These are phyloP conservation scores for Fraxinus velutina DNA, from an alignment of 305 asterid species.

Conservation along the genomic window DNA sequence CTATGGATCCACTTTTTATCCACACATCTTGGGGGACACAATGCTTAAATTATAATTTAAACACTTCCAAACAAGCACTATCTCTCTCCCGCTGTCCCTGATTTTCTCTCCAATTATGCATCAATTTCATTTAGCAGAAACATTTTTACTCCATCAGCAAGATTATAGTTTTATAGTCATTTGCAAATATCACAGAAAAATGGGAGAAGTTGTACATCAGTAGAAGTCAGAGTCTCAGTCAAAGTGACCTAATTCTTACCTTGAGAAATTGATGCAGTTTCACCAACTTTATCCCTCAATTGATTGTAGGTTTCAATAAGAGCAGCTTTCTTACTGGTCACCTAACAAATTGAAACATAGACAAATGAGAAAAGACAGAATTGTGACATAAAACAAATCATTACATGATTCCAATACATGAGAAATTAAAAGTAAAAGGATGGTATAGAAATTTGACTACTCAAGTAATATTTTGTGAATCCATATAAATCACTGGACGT, in stretches of 20 bases:
- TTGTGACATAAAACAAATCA: neutral
- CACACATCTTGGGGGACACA: neutral
- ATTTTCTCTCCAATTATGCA: neutral
- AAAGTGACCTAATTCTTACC: constrained; percentile 45
- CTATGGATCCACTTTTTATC: neutral
- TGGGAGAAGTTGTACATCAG: neutral
- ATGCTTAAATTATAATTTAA: neutral
- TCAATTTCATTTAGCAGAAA: neutral
- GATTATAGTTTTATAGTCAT: neutral
- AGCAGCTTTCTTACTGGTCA: constrained; percentile 84
- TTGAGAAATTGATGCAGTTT: constrained; percentile 63
- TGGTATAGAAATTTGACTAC: neutral
- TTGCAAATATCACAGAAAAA: constrained; percentile 1
- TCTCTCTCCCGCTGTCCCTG: neutral
- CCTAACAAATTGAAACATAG: constrained; percentile 39
- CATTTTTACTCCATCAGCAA: neutral
- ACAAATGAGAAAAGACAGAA: constrained; percentile 16
- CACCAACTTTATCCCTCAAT: constrained; percentile 78
- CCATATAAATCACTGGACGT: neutral
- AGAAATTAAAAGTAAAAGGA: constrained; percentile 20
- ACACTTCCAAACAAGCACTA: neutral
- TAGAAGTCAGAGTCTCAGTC: constrained; percentile 20
- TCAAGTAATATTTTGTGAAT: neutral
- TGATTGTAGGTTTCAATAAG: constrained; percentile 62
- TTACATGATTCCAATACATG: neutral